Base-by-base conservation (phyloP, 148 eudicot genomes). In the Limonium bicolor region DNA sequence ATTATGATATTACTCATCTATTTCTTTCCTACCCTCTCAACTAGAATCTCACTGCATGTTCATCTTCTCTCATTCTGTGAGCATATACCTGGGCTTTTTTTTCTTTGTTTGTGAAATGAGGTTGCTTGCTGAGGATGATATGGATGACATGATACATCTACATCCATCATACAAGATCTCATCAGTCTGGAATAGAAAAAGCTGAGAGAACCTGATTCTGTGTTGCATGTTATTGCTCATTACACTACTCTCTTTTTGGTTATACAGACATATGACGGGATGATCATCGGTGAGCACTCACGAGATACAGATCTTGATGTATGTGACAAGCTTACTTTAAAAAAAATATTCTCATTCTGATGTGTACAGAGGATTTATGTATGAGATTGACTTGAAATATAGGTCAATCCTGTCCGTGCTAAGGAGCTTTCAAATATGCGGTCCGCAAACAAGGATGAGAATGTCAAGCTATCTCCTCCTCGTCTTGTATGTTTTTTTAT, bases 261-360 rank as follows among this genome's bases (percentile, higher is more conserved):
- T 37, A 9, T 66, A 66, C 85, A 90, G 97, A 12, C 93, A 28
- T 90, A 90, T 55, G 97, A 90, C 65, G 97, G 97, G 48, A 90
- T 90, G 97, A 84, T 90, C 56, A 72, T 90, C 24, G 97, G 97
- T 38, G 97, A 90, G 63, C 83, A 90, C 63, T 90, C 97, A 13
- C 84, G 97, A 20, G 97, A 80, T 34, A 61, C 84, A 2, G 97
- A 90, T 80, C 84, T 90, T 39, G 97, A 90, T 73, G 97, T 90
- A 84, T 64, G 92, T 25, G 41, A n/a, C n/a, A n/a, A n/a, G n/a
- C n/a, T n/a, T n/a, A n/a, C n/a, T n/a, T n/a, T n/a, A n/a, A n/a
- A n/a, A n/a, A n/a, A n/a, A n/a, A n/a, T n/a, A n/a, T n/a, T n/a
- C n/a, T n/a, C n/a, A n/a, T n/a, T n/a, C n/a, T n/a, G n/a, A n/a